phyloP scores from a whole-genome alignment of 1,139 yeast species.

The Blastobotrys persicus region DNA sequence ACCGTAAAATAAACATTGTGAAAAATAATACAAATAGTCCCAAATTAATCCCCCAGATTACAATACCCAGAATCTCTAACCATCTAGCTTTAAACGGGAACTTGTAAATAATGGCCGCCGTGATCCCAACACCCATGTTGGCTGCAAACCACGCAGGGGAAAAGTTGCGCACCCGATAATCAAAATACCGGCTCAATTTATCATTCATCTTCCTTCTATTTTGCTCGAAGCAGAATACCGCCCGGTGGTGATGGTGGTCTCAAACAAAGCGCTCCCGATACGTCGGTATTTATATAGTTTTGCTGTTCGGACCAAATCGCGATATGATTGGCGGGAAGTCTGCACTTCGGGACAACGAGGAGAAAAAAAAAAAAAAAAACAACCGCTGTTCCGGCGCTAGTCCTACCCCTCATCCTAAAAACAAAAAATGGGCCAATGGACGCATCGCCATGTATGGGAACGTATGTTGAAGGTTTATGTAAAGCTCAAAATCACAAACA shows the following conservation, averaged over 20 bases:
- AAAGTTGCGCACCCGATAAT: slow-evolving; percentile 14
- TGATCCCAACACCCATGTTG: slow-evolving; percentile 84
- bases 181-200: neutral
- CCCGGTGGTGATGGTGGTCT: neutral
- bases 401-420: too few species aligned
- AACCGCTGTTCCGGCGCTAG: neutral
- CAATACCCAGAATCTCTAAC: slow-evolving; percentile 56
- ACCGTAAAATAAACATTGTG: slow-evolving; percentile 41
- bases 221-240: neutral
- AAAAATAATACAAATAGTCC: slow-evolving; percentile 46
- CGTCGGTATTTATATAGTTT: neutral
- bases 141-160: slow-evolving; percentile 54
- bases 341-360: too few species aligned
- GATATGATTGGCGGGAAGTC: slow-evolving; percentile 6
- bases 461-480: neutral
- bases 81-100: slow-evolving; percentile 66
- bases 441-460: too few species aligned
- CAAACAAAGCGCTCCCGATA: too few species aligned
- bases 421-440: too few species aligned
- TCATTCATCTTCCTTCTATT: neutral
- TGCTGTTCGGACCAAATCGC: slow-evolving; percentile 1
- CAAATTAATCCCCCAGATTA: slow-evolving; percentile 56
- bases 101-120: slow-evolving; percentile 54
- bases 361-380: neutral
- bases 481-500: neutral